Conservation (phyloP, 2,329 filamentous ascomycete genomes). For the Botrytis cinerea region DNA sequence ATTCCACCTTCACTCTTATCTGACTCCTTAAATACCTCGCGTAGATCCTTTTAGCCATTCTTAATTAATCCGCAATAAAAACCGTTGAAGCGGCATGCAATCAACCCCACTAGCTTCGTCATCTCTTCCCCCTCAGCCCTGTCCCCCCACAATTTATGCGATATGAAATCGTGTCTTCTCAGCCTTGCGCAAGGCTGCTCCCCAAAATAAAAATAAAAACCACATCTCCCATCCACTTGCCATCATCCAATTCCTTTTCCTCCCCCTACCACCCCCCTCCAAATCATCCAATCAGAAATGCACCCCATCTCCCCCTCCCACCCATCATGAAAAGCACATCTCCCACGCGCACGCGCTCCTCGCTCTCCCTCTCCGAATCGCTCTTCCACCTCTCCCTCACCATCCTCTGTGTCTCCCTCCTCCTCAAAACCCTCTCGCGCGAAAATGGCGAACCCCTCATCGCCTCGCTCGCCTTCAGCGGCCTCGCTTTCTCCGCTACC, state of each 20-base stretch:
- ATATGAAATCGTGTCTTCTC: constrained; percentile 24
- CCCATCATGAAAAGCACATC: constrained; percentile 12
- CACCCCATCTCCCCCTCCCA: background rate
- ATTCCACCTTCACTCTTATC: background rate
- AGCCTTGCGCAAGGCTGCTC: constrained; percentile 21
- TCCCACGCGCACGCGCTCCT: constrained; percentile 18
- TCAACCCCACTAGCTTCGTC: constrained; percentile 19
- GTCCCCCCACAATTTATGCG: constrained; percentile 5
- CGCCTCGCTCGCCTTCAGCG: constrained; percentile 83
- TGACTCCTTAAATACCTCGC: background rate
- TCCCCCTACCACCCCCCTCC: background rate
- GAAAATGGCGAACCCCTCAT: constrained; percentile 84
- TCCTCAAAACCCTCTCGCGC: constrained; percentile 67
- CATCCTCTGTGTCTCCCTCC: constrained; percentile 61
- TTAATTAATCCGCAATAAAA: background rate
- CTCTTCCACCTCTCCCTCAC: constrained; percentile 61
- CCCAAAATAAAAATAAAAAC: constrained; percentile 3
- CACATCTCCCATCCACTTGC: background rate
- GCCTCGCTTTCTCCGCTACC: constrained; percentile 76
- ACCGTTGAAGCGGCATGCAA: constrained; percentile 16
- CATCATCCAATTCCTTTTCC: background rate
- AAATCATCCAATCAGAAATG: background rate
- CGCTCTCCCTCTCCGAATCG: constrained; percentile 55
- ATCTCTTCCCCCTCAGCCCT: constrained; percentile 5
- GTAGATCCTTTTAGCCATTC: background rate